phyloP scores from a whole-genome alignment of 78 protist genomes.

The Dictyostelium firmibasis region DNA sequence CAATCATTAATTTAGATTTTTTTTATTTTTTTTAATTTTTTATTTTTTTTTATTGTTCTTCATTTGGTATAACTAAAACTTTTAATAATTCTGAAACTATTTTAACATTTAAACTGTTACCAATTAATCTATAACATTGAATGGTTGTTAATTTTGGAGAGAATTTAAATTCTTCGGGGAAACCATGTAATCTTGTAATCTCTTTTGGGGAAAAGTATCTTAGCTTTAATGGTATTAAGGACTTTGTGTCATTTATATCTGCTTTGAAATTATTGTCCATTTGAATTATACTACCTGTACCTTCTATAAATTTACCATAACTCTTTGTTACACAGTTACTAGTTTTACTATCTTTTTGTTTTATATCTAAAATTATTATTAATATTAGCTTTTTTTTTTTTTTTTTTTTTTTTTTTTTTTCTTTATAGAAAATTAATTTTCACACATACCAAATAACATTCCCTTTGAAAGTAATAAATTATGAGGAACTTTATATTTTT shows the following conservation, averaged over 20 bases:
- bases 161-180: conserved; percentile 58
- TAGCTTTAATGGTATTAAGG: conserved; percentile 32
- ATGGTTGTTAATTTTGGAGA: background rate
- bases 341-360: conserved; percentile 8
- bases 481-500: conserved; percentile 21
- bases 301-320: conserved; percentile 75
- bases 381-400: too few relatives aligned
- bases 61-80: background rate
- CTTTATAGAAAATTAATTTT: too few relatives aligned
- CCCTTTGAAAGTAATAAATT: conserved; percentile 23
- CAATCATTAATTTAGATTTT: too few relatives aligned
- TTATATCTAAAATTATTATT: conserved; percentile 38
- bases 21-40: too few relatives aligned
- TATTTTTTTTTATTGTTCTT: background rate
- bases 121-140: conserved; percentile 53
- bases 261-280: conserved; percentile 3
- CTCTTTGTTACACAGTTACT: conserved; percentile 69
- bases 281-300: conserved; percentile 79
- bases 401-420: too few relatives aligned
- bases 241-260: background rate
- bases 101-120: conserved; percentile 70
- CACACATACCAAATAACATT: conserved; percentile 39
- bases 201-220: conserved; percentile 69
- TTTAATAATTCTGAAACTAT: conserved; percentile 53
- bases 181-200: conserved; percentile 66